Percentiles rank a stretch among this genome's conserved stretches.
These are phyloP conservation scores for Cytospora schulzeri DNA, from an alignment of 2,329 filamentous ascomycete species.

Conservation along the genomic window DNA sequence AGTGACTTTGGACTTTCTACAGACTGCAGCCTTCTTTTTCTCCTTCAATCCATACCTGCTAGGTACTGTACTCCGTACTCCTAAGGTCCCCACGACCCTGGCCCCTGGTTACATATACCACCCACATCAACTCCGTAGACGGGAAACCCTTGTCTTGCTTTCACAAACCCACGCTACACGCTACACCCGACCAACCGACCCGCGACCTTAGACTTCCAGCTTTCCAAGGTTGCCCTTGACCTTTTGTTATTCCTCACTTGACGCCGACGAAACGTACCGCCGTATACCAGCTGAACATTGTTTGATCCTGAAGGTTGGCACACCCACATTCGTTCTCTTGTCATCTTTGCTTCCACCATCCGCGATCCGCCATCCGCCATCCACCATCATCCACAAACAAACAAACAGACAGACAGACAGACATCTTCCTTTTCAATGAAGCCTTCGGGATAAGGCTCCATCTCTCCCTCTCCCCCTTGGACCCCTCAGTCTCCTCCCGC, in stretches of 20 bases:
- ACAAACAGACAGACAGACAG: constrained; percentile 1
- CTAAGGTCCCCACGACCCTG: background rate
- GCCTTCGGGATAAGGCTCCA: constrained; percentile 26
- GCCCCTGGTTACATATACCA: background rate
- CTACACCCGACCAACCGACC: background rate
- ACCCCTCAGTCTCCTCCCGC: constrained; percentile 2
- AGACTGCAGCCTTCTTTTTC: constrained; percentile 12
- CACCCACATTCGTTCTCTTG: background rate
- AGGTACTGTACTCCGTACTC: background rate
- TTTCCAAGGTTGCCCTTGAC: background rate
- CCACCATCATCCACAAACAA: background rate
- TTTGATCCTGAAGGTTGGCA: background rate
- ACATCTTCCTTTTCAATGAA: constrained; percentile 25
- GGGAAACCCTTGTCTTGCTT: background rate
- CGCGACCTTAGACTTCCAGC: background rate
- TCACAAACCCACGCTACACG: background rate
- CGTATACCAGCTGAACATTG: background rate
- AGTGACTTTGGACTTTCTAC: constrained; percentile 1
- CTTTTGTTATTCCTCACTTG: background rate
- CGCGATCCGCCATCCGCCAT: background rate
- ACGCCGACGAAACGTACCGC: background rate
- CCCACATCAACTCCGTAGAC: background rate
- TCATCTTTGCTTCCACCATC: no score
- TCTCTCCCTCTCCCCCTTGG: constrained; percentile 1
- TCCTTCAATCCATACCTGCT: background rate